phyloP scores from a whole-genome alignment of 306 rosid species.

The Albizia julibrissin region DNA sequence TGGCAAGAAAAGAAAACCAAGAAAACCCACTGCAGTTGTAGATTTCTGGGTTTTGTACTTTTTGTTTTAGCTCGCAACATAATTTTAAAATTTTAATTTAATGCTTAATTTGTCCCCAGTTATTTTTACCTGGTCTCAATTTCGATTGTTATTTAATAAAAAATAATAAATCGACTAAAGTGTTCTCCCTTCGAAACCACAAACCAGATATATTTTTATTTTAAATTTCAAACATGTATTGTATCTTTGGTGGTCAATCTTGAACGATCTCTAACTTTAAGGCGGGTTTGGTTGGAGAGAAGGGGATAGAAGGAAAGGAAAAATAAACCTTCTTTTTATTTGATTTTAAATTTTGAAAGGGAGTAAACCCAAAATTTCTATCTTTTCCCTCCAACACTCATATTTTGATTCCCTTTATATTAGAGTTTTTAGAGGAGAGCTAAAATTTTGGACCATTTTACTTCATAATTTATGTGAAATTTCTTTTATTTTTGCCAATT shows the following conservation, averaged over 20 bases:
- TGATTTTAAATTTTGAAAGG: too few relatives aligned
- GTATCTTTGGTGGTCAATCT: background rate
- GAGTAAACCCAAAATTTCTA: too few relatives aligned
- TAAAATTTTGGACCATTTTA: too few relatives aligned
- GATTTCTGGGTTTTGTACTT: background rate
- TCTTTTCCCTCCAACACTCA: too few relatives aligned
- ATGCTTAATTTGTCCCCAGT: background rate
- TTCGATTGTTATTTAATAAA: background rate
- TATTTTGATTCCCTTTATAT: too few relatives aligned
- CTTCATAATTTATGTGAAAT: too few relatives aligned
- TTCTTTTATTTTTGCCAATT: too few relatives aligned
- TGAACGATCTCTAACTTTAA: background rate
- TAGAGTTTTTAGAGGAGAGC: too few relatives aligned
- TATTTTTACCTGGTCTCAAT: background rate
- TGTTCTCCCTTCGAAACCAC: background rate
- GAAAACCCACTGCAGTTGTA: background rate
- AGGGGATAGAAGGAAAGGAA: too few relatives aligned
- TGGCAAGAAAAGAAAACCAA: background rate
- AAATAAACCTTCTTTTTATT: too few relatives aligned
- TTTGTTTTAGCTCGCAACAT: background rate
- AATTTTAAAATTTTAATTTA: slow-evolving; percentile 3
- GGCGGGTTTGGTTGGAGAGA: too few relatives aligned
- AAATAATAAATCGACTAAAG: background rate
- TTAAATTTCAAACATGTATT: too few relatives aligned
- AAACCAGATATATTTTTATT: background rate